These are phyloP conservation scores for Dendrobium catenatum DNA, from an alignment of 106 monocot genomes.

Conservation along the genomic window DNA sequence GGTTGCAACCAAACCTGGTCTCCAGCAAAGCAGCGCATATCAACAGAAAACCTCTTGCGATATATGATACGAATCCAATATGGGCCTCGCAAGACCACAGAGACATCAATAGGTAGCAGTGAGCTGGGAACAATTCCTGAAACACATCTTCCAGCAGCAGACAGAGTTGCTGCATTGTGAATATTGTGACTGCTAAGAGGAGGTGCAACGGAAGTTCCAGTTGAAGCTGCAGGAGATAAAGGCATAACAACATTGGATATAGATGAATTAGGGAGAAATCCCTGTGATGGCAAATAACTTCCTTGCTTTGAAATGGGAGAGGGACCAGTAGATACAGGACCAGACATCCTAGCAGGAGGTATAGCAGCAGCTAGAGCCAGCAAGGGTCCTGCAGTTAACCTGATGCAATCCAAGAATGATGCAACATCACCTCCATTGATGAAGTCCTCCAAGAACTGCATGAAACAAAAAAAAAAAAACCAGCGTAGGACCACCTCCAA, in stretches of 20 bases:
- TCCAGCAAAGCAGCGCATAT: slow-evolving; percentile 99
- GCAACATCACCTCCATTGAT: slow-evolving; percentile 95
- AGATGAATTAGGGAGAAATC: slow-evolving; percentile 35
- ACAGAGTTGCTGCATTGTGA: slow-evolving; percentile 59
- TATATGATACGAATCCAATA: slow-evolving; percentile 99
- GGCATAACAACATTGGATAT: slow-evolving; percentile 33
- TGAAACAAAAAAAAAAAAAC: neutral
- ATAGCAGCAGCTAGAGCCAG: slow-evolving; percentile 91
- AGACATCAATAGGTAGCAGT: slow-evolving; percentile 92
- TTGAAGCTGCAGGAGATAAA: slow-evolving; percentile 26
- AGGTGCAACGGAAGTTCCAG: slow-evolving; percentile 15
- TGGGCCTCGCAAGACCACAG: slow-evolving; percentile 87
- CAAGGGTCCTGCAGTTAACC: slow-evolving; percentile 93
- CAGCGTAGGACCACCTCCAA: neutral
- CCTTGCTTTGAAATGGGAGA: slow-evolving; percentile 46
- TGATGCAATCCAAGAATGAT: slow-evolving; percentile 93
- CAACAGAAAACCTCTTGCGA: slow-evolving; percentile 96
- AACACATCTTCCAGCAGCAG: slow-evolving; percentile 74
- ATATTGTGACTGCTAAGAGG: slow-evolving; percentile 46
- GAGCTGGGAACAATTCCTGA: slow-evolving; percentile 97
- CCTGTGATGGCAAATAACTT: slow-evolving; percentile 37
- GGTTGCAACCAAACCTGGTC: slow-evolving; percentile 99
- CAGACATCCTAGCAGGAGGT: slow-evolving; percentile 89
- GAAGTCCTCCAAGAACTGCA: slow-evolving; percentile 97
- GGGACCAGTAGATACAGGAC: slow-evolving; percentile 55